Conservation (phyloP, 495 filamentous ascomycete genomes). For the Staphylotrichum tortipilum region DNA sequence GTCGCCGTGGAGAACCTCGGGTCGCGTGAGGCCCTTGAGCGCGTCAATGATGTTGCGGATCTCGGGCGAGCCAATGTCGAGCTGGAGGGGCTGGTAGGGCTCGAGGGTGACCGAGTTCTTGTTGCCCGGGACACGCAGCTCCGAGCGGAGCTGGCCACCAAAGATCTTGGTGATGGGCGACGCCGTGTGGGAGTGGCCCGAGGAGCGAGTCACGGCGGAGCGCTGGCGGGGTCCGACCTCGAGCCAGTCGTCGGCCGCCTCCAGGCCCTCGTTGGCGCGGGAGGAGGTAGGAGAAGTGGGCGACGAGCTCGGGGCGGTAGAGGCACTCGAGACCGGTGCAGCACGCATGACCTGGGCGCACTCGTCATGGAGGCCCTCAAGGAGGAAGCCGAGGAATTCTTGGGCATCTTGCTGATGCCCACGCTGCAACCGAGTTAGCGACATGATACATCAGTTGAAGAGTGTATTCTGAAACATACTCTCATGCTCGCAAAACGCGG, state of each 20-base stretch:
- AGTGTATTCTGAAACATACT: slow-evolving; percentile 50
- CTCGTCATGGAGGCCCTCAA: slow-evolving; percentile 90
- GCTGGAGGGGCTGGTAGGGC: slow-evolving; percentile 86
- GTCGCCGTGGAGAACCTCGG: slow-evolving; percentile 78
- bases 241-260: slow-evolving; percentile 61
- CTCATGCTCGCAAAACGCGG: slow-evolving; percentile 88
- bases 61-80: slow-evolving; percentile 81
- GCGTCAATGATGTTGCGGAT: slow-evolving; percentile 89
- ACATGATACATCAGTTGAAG: neutral
- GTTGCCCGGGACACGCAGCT: slow-evolving; percentile 76
- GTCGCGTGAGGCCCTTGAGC: slow-evolving; percentile 69
- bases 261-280: slow-evolving; percentile 29
- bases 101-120: slow-evolving; percentile 87
- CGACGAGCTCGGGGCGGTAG: slow-evolving; percentile 34
- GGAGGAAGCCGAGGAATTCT: slow-evolving; percentile 89
- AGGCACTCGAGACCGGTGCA: slow-evolving; percentile 31
- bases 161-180: slow-evolving; percentile 93
- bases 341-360: slow-evolving; percentile 67
- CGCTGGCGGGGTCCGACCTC: slow-evolving; percentile 93
- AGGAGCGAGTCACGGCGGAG: slow-evolving; percentile 76
- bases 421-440: slow-evolving; percentile 45
- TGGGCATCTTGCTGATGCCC: slow-evolving; percentile 98
- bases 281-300: slow-evolving; percentile 30
- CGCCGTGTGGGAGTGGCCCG: slow-evolving; percentile 60
- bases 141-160: slow-evolving; percentile 83